Conservation (phyloP, 2,329 filamentous ascomycete species). For the Colletotrichum destructivum region DNA sequence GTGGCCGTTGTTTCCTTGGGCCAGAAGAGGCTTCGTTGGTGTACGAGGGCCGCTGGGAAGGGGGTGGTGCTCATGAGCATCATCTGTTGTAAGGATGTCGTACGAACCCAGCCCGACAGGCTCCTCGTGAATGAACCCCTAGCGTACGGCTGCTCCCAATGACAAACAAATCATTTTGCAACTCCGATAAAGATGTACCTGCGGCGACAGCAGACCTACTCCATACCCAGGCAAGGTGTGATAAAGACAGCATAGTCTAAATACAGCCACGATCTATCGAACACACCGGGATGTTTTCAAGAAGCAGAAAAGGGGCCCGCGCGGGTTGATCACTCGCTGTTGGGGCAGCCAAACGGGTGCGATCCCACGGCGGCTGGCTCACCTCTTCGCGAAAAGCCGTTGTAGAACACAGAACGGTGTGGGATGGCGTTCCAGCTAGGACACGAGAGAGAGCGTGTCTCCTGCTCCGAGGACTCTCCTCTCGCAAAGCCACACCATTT, state of each 20-base stretch:
- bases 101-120: neutral
- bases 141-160: neutral
- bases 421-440: neutral
- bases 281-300: neutral
- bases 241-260: neutral
- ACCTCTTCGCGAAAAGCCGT: too few species aligned
- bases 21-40: neutral
- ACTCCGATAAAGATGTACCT: neutral
- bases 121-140: neutral
- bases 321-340: neutral
- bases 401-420: neutral
- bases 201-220: neutral
- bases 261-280: neutral
- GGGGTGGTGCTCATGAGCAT: conserved; percentile 1
- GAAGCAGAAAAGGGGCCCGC: neutral
- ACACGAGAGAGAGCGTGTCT: neutral
- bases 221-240: neutral
- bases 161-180: neutral
- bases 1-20: conserved; percentile 2
- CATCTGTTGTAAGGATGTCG: too few species aligned
- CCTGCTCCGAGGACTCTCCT: neutral
- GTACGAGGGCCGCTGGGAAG: neutral
- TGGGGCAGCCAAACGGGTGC: neutral
- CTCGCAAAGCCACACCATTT: neutral
- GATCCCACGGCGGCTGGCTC: neutral